Percentiles rank a stretch among this genome's conserved stretches.
These are phyloP conservation scores for Umbelopsis sp. DNA, from an alignment of 371 early-diverging fungal species.

Conservation along the genomic window DNA sequence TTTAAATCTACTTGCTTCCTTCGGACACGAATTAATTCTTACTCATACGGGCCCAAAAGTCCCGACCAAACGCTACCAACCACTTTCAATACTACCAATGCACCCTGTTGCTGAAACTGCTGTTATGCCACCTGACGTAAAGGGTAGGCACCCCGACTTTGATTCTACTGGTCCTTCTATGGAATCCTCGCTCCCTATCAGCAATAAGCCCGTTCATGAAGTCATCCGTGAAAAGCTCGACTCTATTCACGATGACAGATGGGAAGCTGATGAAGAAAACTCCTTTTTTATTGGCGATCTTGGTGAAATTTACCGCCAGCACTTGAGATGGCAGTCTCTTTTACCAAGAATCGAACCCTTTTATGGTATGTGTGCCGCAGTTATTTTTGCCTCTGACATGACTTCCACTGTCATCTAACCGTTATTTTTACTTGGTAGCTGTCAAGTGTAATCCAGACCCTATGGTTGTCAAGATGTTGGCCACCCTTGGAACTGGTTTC, in stretches of 20 bases:
- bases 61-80: slow-evolving; percentile 13
- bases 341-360: slow-evolving; percentile 95
- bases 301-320: slow-evolving; percentile 87
- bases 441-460: slow-evolving; percentile 97
- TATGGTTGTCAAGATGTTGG: slow-evolving; percentile 82
- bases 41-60: slow-evolving; percentile 24
- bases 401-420: too few relatives aligned
- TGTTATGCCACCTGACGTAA: slow-evolving; percentile 22
- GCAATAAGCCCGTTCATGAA: slow-evolving; percentile 36
- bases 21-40: slow-evolving; percentile 2
- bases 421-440: slow-evolving; percentile 49
- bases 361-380: slow-evolving; percentile 67
- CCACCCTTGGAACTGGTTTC: slow-evolving; percentile 86
- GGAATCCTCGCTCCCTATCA: slow-evolving; percentile 33
- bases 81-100: slow-evolving; percentile 23
- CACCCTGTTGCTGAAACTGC: slow-evolving; percentile 43
- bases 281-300: slow-evolving; percentile 94
- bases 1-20: slow-evolving; percentile 21
- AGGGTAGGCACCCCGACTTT: slow-evolving; percentile 22
- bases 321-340: slow-evolving; percentile 75
- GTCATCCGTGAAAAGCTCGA: slow-evolving; percentile 40
- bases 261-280: slow-evolving; percentile 75
- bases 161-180: slow-evolving; percentile 25
- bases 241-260: slow-evolving; percentile 44
- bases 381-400: not conserved